Percentiles rank a stretch among this genome's conserved stretches.
Conservation (phyloP, 2,329 filamentous ascomycete genomes). For the Penicillium concentricum region DNA sequence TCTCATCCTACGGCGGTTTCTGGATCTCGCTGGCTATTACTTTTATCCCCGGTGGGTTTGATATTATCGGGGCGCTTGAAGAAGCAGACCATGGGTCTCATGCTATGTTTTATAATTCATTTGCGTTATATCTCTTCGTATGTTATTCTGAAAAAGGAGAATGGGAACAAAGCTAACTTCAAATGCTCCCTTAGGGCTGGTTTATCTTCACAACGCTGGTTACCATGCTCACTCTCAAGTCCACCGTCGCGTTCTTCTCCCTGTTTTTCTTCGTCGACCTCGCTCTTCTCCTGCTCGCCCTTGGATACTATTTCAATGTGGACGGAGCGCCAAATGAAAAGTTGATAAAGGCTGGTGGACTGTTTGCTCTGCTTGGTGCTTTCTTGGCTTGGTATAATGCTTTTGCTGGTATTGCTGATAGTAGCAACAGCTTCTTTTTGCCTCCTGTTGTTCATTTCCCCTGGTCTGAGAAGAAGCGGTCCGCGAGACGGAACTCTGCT, state of each 20-base stretch:
- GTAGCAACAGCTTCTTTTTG: conserved; percentile 41
- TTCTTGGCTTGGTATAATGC: conserved; percentile 58
- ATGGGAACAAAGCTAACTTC: not conserved
- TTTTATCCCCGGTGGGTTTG: conserved; percentile 62
- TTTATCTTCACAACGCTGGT: conserved; percentile 77
- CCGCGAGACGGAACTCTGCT: not conserved
- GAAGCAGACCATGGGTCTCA: conserved; percentile 30
- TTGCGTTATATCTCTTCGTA: conserved; percentile 64
- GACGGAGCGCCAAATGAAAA: conserved; percentile 12
- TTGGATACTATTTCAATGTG: conserved; percentile 55
- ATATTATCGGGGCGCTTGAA: conserved; percentile 53
- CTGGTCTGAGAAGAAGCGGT: conserved; percentile 22
- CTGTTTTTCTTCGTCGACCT: conserved; percentile 74
- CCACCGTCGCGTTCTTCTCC: conserved; percentile 70
- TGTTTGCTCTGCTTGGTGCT: conserved; percentile 53
- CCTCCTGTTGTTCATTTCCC: conserved; percentile 27
- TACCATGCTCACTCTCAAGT: conserved; percentile 68
- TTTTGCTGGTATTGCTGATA: conserved; percentile 56
- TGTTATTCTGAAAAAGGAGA: not conserved
- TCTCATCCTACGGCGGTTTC: conserved; percentile 76
- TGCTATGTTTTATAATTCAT: conserved; percentile 53
- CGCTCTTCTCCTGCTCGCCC: conserved; percentile 67
- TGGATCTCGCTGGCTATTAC: conserved; percentile 72
- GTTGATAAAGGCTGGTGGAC: conserved; percentile 47
- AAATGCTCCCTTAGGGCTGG: conserved; percentile 54